These are phyloP conservation scores for Sextonia rubra DNA, from an alignment of 164 flowering plant species.

Conservation along the genomic window DNA sequence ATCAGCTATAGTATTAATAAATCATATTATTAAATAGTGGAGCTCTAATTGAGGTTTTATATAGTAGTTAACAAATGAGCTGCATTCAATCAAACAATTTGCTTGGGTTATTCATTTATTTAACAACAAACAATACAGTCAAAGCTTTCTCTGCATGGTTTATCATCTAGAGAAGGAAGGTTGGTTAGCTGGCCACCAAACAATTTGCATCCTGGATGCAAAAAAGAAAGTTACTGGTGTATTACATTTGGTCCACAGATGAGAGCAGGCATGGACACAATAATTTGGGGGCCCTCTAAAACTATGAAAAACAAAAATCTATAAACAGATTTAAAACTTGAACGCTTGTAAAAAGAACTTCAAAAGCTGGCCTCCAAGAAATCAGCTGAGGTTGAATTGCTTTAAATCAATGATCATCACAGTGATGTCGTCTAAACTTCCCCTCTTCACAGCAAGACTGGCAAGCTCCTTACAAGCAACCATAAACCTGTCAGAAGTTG, in stretches of 20 bases:
- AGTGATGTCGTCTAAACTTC: conserved; percentile 76
- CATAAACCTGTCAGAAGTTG: conserved; percentile 25
- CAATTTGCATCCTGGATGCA: background rate
- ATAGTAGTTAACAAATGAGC: too few relatives aligned
- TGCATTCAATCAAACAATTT: too few relatives aligned
- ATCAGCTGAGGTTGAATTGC: conserved; percentile 30
- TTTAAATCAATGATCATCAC: conserved; percentile 74
- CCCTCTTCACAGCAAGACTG: conserved; percentile 53
- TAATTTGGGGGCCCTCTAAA: background rate
- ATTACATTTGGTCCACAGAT: too few relatives aligned
- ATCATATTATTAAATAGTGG: too few relatives aligned
- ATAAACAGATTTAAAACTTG: background rate
- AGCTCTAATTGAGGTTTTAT: too few relatives aligned
- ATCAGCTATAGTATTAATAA: background rate
- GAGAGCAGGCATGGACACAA: background rate
- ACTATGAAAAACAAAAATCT: too few relatives aligned
- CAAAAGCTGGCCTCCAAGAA: background rate
- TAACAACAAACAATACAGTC: background rate
- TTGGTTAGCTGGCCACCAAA: background rate
- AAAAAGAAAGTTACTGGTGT: too few relatives aligned
- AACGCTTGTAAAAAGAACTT: background rate
- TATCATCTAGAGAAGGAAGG: background rate
- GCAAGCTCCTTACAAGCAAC: conserved; percentile 69
- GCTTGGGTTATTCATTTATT: background rate
- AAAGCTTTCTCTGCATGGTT: background rate